Base-by-base conservation (phyloP, 1,284 basidiomycete genomes). In the Heterobasidion irregulare region DNA sequence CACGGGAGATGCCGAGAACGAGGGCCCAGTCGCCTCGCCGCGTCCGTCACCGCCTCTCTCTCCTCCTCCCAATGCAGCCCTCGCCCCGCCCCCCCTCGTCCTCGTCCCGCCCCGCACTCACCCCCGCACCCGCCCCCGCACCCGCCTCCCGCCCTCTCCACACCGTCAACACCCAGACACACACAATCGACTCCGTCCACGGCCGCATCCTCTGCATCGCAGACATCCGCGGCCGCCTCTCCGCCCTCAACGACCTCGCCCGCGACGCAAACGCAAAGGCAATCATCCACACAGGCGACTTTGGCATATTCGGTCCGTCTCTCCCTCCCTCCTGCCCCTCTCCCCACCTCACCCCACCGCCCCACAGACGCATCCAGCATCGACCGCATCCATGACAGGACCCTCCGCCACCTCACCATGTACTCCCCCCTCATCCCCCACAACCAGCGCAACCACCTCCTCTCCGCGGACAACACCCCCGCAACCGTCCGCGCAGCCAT, bases 221-320 rank as follows among this genome's bases (percentile, higher is more conserved):
- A 52, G 97, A 99, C 73, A 93, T 98, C 61, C 84, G 94, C 63
- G 94, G 94, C 57, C 79, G 86, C 59, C 78, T 94, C 59, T 92
- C 90, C 56, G 83, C 83, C 54, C 81, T 99, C 66, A 98, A 98
- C 71, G 83, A 92, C 67, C 84, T 98, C 57, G 95, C 95, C 36
- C 77, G 86, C 53, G 93, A 97, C 65, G 84, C 83, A 56, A 86
- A 89, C 66, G 94, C 93, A n/a, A 83, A 88, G 58, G 96, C 94
- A 18, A 89, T 99, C 70, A 92, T 99, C 60, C 96, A 99, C 71
- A 98, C 95, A 0, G 97, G 97, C 56, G 97, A 99, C 76, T 99
- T 99, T 85, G 97, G 97, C 56, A 98, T 99, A 73, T 97, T 97
- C 71, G 89, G 89, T 89, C 59, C 58, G 82, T 71, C 32, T 46